Percentiles rank a stretch among this genome's conserved stretches.
Evolutionary conservation across 805 yeast species (phyloP).

Genomic region (Groenewaldozyma tartarivorans): DNA sequence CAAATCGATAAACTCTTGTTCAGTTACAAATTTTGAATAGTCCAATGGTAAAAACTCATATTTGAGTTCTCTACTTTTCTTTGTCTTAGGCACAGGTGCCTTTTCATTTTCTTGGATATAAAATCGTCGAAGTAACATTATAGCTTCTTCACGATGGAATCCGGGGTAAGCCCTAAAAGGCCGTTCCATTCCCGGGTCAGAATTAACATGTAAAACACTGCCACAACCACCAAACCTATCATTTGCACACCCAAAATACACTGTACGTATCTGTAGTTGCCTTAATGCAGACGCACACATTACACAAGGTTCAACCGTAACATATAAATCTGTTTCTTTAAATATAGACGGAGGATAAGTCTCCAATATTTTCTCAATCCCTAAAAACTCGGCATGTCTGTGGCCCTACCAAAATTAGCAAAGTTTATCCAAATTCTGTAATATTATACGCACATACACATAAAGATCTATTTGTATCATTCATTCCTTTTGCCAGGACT

Average conservation of each 20-base stretch:
- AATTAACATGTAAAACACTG: constrained; percentile 56
- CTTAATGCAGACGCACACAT: constrained; percentile 94
- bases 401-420: constrained; percentile 43
- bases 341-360: constrained; percentile 31
- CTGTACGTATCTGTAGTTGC: constrained; percentile 64
- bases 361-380: constrained; percentile 46
- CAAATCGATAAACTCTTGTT: constrained; percentile 38
- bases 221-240: constrained; percentile 98
- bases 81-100: constrained; percentile 74
- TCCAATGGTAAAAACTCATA: constrained; percentile 43
- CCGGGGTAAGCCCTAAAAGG: constrained; percentile 67
- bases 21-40: constrained; percentile 42
- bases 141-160: constrained; percentile 68
- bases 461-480: constrained; percentile 74
- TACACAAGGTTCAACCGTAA: constrained; percentile 95
- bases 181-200: constrained; percentile 28
- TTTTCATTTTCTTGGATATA: constrained; percentile 76
- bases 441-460: constrained; percentile 31
- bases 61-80: constrained; percentile 47
- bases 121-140: constrained; percentile 69
- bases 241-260: constrained; percentile 87
- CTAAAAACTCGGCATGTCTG: constrained; percentile 86
- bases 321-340: constrained; percentile 60
- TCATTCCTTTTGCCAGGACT: constrained; percentile 68
- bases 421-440: neutral